Conservation (phyloP, 352 stramenopile species). For the Thraustochytrium sp. region DNA sequence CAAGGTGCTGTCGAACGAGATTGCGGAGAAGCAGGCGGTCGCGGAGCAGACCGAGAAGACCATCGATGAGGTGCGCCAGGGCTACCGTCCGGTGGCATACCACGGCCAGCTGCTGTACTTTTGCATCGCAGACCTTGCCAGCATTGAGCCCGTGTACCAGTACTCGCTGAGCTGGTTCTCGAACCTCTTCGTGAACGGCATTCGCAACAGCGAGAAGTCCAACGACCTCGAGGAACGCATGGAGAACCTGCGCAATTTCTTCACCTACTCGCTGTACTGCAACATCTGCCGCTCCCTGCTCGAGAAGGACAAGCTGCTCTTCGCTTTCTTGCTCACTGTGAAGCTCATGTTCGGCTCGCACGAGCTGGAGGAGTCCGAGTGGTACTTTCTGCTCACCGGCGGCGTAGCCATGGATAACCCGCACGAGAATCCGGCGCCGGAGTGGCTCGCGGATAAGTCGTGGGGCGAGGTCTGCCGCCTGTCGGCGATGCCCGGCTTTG, state of each 20-base stretch:
- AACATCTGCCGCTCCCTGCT: constrained; percentile 91
- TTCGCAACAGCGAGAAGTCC: constrained; percentile 69
- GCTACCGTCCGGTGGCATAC: constrained; percentile 82
- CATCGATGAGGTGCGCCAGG: constrained; percentile 81
- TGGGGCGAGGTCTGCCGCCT: constrained; percentile 84
- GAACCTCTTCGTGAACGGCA: constrained; percentile 83
- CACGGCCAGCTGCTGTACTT: constrained; percentile 88
- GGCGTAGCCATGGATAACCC: constrained; percentile 79
- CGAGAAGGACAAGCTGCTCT: constrained; percentile 91
- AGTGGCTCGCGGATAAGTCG: constrained; percentile 82
- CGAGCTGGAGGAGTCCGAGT: constrained; percentile 70
- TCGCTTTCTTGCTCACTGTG: constrained; percentile 84
- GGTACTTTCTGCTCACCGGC: constrained; percentile 88
- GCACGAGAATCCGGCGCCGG: constrained; percentile 68
- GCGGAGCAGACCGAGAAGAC: constrained; percentile 82
- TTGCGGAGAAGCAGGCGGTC: constrained; percentile 88
- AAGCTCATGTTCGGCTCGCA: constrained; percentile 72
- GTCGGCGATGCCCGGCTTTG: constrained; percentile 73
- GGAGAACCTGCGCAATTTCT: constrained; percentile 78
- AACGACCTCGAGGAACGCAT: constrained; percentile 70
- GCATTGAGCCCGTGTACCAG: constrained; percentile 93
- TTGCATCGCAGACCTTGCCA: constrained; percentile 81
- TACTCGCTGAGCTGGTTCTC: constrained; percentile 94
- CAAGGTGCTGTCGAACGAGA: constrained; percentile 86
- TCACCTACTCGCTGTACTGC: constrained; percentile 85